phyloP scores from a whole-genome alignment of 495 filamentous ascomycete species.

The Pyronema omphalodes region DNA sequence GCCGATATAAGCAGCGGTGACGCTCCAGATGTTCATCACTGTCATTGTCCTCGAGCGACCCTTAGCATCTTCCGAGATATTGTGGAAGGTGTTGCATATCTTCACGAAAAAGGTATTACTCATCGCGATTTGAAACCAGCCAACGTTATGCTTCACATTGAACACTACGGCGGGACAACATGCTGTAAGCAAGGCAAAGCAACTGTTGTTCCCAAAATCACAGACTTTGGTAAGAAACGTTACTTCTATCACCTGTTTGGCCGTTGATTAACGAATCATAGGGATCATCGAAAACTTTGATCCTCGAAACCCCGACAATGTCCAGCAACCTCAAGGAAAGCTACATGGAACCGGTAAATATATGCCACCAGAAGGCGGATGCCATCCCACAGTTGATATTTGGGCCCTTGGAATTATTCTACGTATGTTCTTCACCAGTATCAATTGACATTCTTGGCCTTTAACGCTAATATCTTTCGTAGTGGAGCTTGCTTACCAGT shows the following conservation, averaged over 20 bases:
- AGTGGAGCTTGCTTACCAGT: constrained; percentile 29
- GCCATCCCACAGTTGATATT: constrained; percentile 26
- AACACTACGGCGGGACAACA: background rate
- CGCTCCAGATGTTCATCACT: constrained; percentile 24
- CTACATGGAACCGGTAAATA: background rate
- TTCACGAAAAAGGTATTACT: constrained; percentile 75
- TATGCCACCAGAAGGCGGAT: background rate
- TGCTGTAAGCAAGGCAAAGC: background rate
- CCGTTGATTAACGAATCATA: background rate
- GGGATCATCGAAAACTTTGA: background rate
- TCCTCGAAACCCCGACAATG: background rate
- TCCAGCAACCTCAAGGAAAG: background rate
- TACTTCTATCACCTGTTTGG: no score
- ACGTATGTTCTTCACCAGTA: constrained; percentile 5
- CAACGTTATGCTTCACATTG: constrained; percentile 78
- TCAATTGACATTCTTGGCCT: background rate
- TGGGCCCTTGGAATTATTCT: constrained; percentile 34
- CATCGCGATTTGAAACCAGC: constrained; percentile 98
- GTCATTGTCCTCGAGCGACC: constrained; percentile 32
- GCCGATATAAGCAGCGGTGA: background rate
- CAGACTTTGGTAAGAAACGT: constrained; percentile 32
- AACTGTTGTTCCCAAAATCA: constrained; percentile 30
- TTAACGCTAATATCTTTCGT: background rate
- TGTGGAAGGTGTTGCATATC: constrained; percentile 66
- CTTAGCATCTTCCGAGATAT: constrained; percentile 34